Percentiles rank a stretch among this genome's conserved stretches.
These are phyloP conservation scores for Fonsecaea monophora DNA, from an alignment of 2,329 filamentous ascomycete species.

Conservation along the genomic window DNA sequence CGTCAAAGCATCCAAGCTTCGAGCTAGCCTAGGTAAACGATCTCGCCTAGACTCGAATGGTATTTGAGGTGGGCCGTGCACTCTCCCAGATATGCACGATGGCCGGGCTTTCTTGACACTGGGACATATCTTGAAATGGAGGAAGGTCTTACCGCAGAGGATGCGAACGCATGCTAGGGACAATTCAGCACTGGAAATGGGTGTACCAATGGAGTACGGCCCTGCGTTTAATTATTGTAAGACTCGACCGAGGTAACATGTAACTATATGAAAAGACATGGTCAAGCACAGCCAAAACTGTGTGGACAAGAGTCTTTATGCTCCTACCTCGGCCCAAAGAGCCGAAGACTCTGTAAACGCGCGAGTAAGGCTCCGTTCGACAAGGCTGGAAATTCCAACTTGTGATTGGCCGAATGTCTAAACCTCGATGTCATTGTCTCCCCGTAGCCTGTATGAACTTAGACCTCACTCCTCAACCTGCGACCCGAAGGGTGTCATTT, in stretches of 20 bases:
- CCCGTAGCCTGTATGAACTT: background rate
- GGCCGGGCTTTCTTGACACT: constrained; percentile 72
- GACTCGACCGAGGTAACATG: background rate
- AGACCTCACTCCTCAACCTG: background rate
- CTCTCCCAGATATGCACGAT: constrained; percentile 71
- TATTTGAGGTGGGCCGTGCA: constrained; percentile 67
- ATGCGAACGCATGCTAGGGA: constrained; percentile 16
- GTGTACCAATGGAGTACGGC: background rate
- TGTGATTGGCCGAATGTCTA: background rate
- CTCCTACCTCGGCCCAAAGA: too few relatives aligned
- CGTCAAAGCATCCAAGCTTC: constrained; percentile 54
- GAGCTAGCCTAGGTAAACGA: constrained; percentile 73
- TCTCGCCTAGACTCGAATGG: constrained; percentile 71
- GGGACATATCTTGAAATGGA: constrained; percentile 23
- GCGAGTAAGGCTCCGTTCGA: background rate
- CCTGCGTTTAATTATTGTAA: background rate
- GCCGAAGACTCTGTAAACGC: too few relatives aligned
- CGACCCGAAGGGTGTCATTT: background rate
- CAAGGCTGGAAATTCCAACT: background rate
- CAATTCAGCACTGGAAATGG: constrained; percentile 20
- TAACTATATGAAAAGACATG: background rate
- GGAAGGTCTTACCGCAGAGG: constrained; percentile 16
- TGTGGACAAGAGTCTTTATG: too few relatives aligned
- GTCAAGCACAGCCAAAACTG: background rate
- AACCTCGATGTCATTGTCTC: background rate